Conservation (phyloP, 169 alveolate genomes). For the Cryptosporidium andersoni region DNA sequence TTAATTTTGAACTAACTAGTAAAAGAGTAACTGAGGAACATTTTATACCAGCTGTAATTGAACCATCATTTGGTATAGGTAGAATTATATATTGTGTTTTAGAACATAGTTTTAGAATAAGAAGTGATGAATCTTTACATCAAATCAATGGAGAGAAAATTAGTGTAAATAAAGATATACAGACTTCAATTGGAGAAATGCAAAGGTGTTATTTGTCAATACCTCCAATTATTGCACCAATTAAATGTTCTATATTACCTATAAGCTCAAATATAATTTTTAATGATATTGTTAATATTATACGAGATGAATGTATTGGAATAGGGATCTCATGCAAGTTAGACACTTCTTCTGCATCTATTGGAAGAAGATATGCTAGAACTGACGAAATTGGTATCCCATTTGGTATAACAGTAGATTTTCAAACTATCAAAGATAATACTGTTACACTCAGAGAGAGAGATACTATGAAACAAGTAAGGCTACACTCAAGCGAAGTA, state of each 20-base stretch:
- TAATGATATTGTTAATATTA: slow-evolving; percentile 72
- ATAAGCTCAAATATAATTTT: slow-evolving; percentile 87
- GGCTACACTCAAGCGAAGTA: slow-evolving; percentile 81
- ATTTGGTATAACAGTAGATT: slow-evolving; percentile 96
- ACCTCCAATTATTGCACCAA: slow-evolving; percentile 95
- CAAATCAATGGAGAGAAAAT: slow-evolving; percentile 9
- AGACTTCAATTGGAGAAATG: slow-evolving; percentile 29
- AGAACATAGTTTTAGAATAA: slow-evolving; percentile 93
- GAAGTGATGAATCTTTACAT: slow-evolving; percentile 80
- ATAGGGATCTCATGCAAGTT: slow-evolving; percentile 89
- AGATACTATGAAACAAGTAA: slow-evolving; percentile 92
- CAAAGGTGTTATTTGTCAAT: slow-evolving; percentile 91
- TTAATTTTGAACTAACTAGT: slow-evolving; percentile 83
- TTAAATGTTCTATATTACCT: slow-evolving; percentile 93
- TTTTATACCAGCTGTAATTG: slow-evolving; percentile 95
- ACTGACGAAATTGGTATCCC: slow-evolving; percentile 99
- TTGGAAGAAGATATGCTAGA: slow-evolving; percentile 96
- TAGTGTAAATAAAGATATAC: background rate
- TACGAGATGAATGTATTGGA: slow-evolving; percentile 68
- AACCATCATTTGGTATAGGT: slow-evolving; percentile 98
- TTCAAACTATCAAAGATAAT: slow-evolving; percentile 89
- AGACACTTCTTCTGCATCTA: slow-evolving; percentile 91
- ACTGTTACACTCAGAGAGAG: slow-evolving; percentile 96
- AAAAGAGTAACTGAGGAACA: slow-evolving; percentile 91
- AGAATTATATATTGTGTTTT: slow-evolving; percentile 92